These are phyloP conservation scores for Claviceps fusiformis DNA, from an alignment of 2,329 filamentous ascomycete genomes.

Conservation along the genomic window DNA sequence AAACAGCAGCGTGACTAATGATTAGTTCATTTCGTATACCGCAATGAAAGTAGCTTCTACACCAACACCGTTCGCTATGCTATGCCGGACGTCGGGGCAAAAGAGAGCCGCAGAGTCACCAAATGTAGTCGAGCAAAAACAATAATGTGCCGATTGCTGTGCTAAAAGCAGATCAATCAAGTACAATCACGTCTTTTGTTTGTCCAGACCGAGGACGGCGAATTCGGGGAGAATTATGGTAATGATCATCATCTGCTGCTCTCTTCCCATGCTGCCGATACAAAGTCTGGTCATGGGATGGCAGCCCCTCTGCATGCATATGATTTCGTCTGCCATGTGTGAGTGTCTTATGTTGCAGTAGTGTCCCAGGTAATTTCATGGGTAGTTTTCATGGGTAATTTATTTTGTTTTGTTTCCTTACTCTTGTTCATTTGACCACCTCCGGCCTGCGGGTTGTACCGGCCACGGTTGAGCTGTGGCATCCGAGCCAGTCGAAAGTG, in stretches of 20 bases:
- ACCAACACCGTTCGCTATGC: conserved; percentile 6
- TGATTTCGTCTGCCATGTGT: neutral
- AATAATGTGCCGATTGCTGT: neutral
- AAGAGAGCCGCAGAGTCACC: neutral
- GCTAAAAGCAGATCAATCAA: conserved; percentile 13
- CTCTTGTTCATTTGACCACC: conserved; percentile 1
- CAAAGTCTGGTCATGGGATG: neutral
- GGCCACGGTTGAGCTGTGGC: neutral
- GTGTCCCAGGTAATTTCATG: neutral
- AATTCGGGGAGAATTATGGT: neutral
- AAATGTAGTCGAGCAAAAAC: neutral
- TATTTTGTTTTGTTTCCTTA: neutral
- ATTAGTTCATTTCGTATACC: neutral
- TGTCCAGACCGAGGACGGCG: conserved; percentile 9
- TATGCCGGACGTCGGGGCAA: neutral
- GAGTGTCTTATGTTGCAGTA: neutral
- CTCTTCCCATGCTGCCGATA: conserved; percentile 3
- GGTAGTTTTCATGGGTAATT: neutral
- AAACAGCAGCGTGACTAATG: neutral
- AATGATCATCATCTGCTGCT: conserved; percentile 2
- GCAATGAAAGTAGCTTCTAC: conserved; percentile 2
- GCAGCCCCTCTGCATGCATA: neutral
- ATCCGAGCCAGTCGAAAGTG: neutral
- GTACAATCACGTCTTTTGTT: conserved; percentile 18
- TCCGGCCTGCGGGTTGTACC: neutral